phyloP scores from a whole-genome alignment of 257 asterid genomes.

The Gentiana straminea region DNA sequence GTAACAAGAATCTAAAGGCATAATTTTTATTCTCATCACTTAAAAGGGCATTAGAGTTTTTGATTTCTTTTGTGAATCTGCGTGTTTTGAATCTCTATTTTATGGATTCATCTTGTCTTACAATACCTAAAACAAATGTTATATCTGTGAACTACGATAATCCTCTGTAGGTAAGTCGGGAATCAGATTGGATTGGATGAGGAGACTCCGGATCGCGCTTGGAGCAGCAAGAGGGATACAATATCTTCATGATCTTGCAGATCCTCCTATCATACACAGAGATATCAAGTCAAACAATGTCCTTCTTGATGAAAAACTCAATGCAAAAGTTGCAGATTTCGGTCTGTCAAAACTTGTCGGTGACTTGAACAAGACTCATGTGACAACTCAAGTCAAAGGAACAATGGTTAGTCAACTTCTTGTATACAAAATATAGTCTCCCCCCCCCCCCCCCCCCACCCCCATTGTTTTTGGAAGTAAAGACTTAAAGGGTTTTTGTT shows the following conservation, averaged over 20 bases:
- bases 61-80: too few species aligned
- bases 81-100: too few species aligned
- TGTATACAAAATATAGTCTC: not conserved
- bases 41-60: too few species aligned
- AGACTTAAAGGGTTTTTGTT: not conserved
- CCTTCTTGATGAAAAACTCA: slow-evolving; percentile 59
- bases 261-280: slow-evolving; percentile 91
- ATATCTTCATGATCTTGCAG: slow-evolving; percentile 77
- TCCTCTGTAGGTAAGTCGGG: slow-evolving; percentile 52
- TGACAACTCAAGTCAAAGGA: slow-evolving; percentile 97
- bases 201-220: slow-evolving; percentile 63
- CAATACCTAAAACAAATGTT: not conserved
- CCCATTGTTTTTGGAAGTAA: not conserved
- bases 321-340: slow-evolving; percentile 89
- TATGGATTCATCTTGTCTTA: not conserved
- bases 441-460: too few species aligned
- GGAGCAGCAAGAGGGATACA: slow-evolving; percentile 89
- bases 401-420: slow-evolving; percentile 61
- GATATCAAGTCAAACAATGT: slow-evolving; percentile 80
- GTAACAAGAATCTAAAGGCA: too few species aligned
- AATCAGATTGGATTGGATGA: slow-evolving; percentile 78
- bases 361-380: slow-evolving; percentile 51
- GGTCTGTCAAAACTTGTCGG: slow-evolving; percentile 77
- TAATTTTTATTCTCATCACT: too few species aligned
- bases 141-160: not conserved